Evolutionary conservation across 1,139 yeast genomes (phyloP), one percentile per base, ranked within the genome.

Genomic region (Debaryomyces fabryi): DNA sequence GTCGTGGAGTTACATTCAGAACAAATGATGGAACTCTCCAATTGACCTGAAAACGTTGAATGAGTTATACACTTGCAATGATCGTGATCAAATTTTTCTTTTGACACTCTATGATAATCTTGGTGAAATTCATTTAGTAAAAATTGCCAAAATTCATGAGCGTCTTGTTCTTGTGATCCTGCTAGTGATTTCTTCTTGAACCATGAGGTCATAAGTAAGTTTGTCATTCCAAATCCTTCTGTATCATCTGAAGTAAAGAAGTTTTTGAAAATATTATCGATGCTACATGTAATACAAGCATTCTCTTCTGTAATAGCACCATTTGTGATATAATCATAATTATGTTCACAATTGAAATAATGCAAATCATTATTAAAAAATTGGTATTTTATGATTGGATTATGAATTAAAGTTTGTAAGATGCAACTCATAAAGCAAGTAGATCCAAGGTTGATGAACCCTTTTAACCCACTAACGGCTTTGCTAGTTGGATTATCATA

Each of bases 1-100:
- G 90, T 86, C 15, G 79, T 72, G 32, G 80, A 75, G 2, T 78
- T 74, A 65, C 99, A 93, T 36, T 79, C 74, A 8, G 80, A 72
- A 64, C 99, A 93, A 34, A 76, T 78, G 53, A 93, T 86, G 2
- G 90, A 80, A 64, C 97, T 64, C 92, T 93, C 96, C 96, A 92
- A 81, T 91, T 93, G 90, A 87, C 96, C 67, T 97, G 92, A 76
- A 87, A 89, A 82, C 79, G 92, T 83, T 97, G 98, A 78, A 96
- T 93, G 98, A 4, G 91, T 82, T 12, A 91, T 78, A 67, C 99
- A 93, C 16, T 78, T 69, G 66, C 99, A 92, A 20, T 58, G 52
- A 18, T 58, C 62, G 12, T 58, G 44, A 23, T 51, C 47, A 25
- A 39, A 36, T 6, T 44, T 34, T 33, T 53, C 45, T 6, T 46